Conservation (phyloP, 768 basidiomycete species). For the Suillus fuscotomentosus region DNA sequence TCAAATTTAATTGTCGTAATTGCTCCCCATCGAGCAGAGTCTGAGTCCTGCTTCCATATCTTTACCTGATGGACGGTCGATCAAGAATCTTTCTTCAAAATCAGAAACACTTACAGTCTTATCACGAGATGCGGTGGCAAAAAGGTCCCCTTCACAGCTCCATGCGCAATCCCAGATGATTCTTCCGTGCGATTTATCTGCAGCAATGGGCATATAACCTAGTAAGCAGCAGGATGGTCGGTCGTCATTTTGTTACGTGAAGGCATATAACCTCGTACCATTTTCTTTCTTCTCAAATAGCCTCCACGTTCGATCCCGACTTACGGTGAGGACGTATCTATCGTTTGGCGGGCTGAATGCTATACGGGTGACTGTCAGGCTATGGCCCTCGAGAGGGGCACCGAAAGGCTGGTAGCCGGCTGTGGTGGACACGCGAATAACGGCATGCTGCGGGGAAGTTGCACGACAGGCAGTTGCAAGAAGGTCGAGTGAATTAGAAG, state of each 20-base stretch:
- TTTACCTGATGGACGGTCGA: slow-evolving; percentile 57
- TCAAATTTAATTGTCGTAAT: slow-evolving; percentile 62
- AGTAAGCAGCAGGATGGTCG: background rate
- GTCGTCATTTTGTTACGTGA: background rate
- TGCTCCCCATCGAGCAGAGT: slow-evolving; percentile 50
- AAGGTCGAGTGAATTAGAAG: slow-evolving; percentile 65
- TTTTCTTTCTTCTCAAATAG: slow-evolving; percentile 57
- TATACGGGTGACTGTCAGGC: slow-evolving; percentile 86
- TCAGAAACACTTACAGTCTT: slow-evolving; percentile 66
- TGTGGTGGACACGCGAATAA: slow-evolving; percentile 80
- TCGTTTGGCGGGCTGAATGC: slow-evolving; percentile 84
- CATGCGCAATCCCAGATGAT: slow-evolving; percentile 98
- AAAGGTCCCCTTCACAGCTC: slow-evolving; percentile 71
- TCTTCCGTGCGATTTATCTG: slow-evolving; percentile 83
- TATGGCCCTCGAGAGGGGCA: slow-evolving; percentile 75
- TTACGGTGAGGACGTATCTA: slow-evolving; percentile 74
- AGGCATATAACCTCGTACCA: slow-evolving; percentile 29
- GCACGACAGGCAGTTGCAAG: slow-evolving; percentile 93
- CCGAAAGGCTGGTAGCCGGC: slow-evolving; percentile 69
- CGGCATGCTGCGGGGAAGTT: slow-evolving; percentile 84
- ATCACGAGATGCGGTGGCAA: slow-evolving; percentile 93
- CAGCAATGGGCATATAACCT: slow-evolving; percentile 64
- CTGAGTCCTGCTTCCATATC: slow-evolving; percentile 59
- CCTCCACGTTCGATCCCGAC: slow-evolving; percentile 91
- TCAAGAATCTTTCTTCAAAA: background rate